Conservation (phyloP, 257 asterid species). For the Eustoma russellianum region DNA sequence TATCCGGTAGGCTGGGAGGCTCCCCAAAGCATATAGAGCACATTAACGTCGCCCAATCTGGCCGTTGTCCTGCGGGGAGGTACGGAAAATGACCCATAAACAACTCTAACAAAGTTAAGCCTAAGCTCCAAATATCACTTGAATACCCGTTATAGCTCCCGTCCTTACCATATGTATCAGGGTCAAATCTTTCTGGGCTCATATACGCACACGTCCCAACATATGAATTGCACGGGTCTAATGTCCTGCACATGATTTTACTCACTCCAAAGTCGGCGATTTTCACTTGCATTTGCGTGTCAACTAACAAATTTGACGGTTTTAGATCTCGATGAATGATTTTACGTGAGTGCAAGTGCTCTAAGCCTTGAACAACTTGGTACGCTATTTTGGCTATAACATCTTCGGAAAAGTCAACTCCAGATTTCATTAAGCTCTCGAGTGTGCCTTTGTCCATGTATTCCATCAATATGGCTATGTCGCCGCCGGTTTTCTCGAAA, state of each 20-base stretch:
- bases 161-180: constrained; percentile 50
- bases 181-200: constrained; percentile 97
- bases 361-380: constrained; percentile 59
- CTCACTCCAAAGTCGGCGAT: constrained; percentile 92
- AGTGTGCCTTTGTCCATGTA: constrained; percentile 83
- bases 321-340: constrained; percentile 78
- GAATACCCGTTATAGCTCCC: constrained; percentile 71
- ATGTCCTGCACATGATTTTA: constrained; percentile 59
- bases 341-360: constrained; percentile 59
- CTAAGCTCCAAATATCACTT: constrained; percentile 88
- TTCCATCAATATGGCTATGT: constrained; percentile 69
- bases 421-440: constrained; percentile 36
- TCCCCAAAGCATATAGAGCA: constrained; percentile 93
- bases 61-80: constrained; percentile 64
- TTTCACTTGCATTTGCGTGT: constrained; percentile 48
- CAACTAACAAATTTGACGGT: constrained; percentile 61
- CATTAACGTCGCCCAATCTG: constrained; percentile 96
- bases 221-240: constrained; percentile 79
- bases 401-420: constrained; percentile 33
- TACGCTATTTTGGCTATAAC: constrained; percentile 44
- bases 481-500: constrained; percentile 66
- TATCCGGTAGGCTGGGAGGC: constrained; percentile 72
- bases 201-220: constrained; percentile 95
- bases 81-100: constrained; percentile 81
- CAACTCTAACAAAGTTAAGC: constrained; percentile 57